Base-by-base conservation (phyloP, 768 basidiomycete species). In the Agrocybe praecox region DNA sequence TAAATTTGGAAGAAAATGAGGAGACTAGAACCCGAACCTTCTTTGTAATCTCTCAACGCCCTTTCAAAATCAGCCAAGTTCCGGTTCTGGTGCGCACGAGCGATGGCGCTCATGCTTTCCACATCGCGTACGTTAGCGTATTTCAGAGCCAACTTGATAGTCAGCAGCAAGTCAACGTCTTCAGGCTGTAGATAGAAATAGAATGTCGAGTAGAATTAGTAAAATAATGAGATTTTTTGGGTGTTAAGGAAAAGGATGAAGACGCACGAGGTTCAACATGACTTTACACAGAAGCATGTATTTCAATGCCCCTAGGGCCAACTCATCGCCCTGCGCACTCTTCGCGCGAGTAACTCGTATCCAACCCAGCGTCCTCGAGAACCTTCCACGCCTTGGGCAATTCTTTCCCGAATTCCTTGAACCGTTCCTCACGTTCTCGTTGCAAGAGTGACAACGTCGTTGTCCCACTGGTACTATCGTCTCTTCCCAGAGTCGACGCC, bases 211-310 rank as follows among this genome's bases (percentile, higher is more conserved):
- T n/a, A n/a, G n/a, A n/a, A n/a, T n/a, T n/a, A n/a, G n/a, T n/a
- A n/a, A n/a, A n/a, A n/a, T n/a, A n/a, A n/a, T n/a, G n/a, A n/a
- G n/a, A n/a, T n/a, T 34, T 7, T 34, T 8, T 8, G 29, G 24
- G 55, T 26, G 4, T 32, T 24, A 58, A 33, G 42, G 19, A 52
- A 26, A 52, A 8, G 48, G 36, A 24, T 43, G 15, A 11, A 15
- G 15, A 29, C 5, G 12, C 9, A 96, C 96, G 68, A 96, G 71
- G 67, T 94, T 94, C 60, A 98, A 79, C 96, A 99, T 99, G 69
- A 99, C 89, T 71, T 99, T 98, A 74, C 97, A 99, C 45, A 98
- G 72, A 15, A 98, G 80, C 96, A 98, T 97, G 73, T 99, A 98
- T 74, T 99, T 98, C 62, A 99, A 78, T 5, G 94, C 94, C 1